A percentile compares a stretch with the other conserved stretches of the same genome.
Conservation (phyloP, 805 yeast species). For the Metschnikowia shivogae region DNA sequence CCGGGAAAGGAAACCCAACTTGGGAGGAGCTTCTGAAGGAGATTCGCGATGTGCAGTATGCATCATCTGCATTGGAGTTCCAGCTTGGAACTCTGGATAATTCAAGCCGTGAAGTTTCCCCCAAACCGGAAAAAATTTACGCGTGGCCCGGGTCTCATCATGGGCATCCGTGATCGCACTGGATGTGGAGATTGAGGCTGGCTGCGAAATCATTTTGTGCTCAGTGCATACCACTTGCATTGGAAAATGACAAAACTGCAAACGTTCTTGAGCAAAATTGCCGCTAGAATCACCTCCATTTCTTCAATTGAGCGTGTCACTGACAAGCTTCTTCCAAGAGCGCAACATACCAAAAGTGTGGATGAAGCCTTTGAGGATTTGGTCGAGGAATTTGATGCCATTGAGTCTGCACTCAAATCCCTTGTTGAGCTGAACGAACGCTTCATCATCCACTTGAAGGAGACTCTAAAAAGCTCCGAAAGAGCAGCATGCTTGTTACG, state of each 20-base stretch:
- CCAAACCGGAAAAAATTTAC: constrained; percentile 35
- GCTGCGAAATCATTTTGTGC: constrained; percentile 4
- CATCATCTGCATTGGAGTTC: constrained; percentile 8
- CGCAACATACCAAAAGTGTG: constrained; percentile 18
- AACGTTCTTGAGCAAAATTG: background rate
- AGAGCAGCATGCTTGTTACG: constrained; percentile 23
- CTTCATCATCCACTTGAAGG: constrained; percentile 9
- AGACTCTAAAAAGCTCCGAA: constrained; percentile 17
- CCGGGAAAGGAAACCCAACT: constrained; percentile 14
- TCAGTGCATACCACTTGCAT: background rate
- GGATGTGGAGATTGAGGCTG: background rate
- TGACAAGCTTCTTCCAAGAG: background rate
- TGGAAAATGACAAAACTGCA: background rate
- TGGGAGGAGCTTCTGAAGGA: constrained; percentile 17
- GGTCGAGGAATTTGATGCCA: constrained; percentile 18
- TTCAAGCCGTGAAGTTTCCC: constrained; percentile 25
- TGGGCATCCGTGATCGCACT: constrained; percentile 47
- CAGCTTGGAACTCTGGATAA: constrained; percentile 18
- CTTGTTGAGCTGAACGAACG: constrained; percentile 8
- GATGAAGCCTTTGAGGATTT: constrained; percentile 38
- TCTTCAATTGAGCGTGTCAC: constrained; percentile 3
- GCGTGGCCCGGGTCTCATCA: constrained; percentile 72
- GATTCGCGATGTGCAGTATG: constrained; percentile 12
- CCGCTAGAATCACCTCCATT: background rate
- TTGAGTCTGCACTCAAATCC: constrained; percentile 9